Evolutionary conservation across 2,329 filamentous ascomycete genomes (phyloP), one percentile per base, ranked within the genome.

Genomic region (Botrytis byssoidea): DNA sequence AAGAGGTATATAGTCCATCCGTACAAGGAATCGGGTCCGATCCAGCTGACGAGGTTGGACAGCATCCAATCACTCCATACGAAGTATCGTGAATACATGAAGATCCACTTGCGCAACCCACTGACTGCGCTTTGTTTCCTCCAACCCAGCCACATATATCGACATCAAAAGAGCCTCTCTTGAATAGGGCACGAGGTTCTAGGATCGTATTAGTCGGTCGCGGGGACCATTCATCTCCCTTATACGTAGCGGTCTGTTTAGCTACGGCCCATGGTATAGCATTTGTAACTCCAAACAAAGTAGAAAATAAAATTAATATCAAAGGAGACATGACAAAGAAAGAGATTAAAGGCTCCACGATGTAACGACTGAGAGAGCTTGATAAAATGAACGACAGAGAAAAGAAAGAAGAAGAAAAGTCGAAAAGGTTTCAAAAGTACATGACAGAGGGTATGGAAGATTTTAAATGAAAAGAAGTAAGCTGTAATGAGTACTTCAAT

Each of bases 91-190:
- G 77, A 68, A 81, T 74, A 77, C 79, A 81, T 22, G 76, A 78
- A 10, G 79, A 80, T 37, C 79, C 79, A 20, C 68, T 73, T 16
- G 71, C 74, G 69, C 79, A 81, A 16, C 73, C 73, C 32, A 76
- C 79, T 29, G 79, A 73, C 8, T 69, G 71, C 29, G 73, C 74
- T 22, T 66, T 67, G 60, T 74, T 75, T 29, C 79, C 79, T 51
- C 76, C 78, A 72, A 79, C 71, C 79, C 79, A 81, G n/a, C 79
- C 79, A 73, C 79, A 81, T 48, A 80, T 72, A 70, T 75, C 74
- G 7, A 78, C 75, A 72, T 76, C 76, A 1, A 79, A 72, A 12
- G 76, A 76, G 40, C 63, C 73, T 70, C 78, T 77, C 73, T 77
- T 79, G 68, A 80, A 79, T 12, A 81, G 60, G 22, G 73, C 72